Conservation (phyloP, 176 grass and related monocot genomes). For the Raddia guianensis region DNA sequence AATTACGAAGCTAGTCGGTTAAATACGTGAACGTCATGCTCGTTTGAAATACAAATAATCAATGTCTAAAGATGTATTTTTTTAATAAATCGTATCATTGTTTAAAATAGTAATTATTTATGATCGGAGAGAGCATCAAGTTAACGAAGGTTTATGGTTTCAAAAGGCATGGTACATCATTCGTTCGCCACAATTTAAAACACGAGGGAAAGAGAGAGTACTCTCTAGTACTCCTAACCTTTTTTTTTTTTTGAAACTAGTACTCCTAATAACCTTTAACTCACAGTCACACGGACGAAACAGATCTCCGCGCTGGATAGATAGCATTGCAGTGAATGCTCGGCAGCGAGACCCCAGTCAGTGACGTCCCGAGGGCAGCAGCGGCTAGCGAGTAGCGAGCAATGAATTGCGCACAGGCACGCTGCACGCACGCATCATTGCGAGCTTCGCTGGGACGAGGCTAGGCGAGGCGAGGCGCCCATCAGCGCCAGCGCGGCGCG, state of each 20-base stretch:
- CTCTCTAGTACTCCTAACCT: no score
- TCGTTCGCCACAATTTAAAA: neutral
- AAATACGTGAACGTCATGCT: no score
- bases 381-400: neutral
- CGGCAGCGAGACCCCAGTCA: neutral
- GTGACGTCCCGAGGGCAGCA: neutral
- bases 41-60: no score
- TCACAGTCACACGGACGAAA: neutral
- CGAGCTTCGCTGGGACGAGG: neutral
- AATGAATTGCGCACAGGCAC: conserved; percentile 37
- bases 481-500: neutral
- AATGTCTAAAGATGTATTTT: no score
- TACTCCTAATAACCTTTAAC: no score
- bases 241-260: no score
- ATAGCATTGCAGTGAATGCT: conserved; percentile 42
- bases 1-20: no score
- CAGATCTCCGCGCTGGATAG: conserved; percentile 35
- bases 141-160: no score
- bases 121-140: no score
- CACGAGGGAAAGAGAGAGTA: neutral
- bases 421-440: conserved; percentile 46
- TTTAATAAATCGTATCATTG: no score
- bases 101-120: no score
- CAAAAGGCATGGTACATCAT: conserved; percentile 1
- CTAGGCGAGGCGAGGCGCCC: neutral